Conservation (phyloP, 257 asterid genomes). For the Oldenlandia corymbosa region DNA sequence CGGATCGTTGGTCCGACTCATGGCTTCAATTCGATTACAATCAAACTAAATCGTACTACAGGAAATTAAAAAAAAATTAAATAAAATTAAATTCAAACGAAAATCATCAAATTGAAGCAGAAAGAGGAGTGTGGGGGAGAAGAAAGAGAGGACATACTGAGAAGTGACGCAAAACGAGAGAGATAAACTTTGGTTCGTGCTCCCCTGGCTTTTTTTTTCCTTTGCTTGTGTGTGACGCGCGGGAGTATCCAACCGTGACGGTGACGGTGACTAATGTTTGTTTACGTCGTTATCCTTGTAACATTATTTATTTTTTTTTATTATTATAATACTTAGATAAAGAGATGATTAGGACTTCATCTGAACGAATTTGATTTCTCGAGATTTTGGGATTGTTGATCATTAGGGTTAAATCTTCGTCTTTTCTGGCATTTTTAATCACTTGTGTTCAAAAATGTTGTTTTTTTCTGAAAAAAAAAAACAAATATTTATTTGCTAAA, state of each 20-base stretch:
- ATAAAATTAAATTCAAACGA: background rate
- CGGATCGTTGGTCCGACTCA: slow-evolving; percentile 83
- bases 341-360: too few species aligned
- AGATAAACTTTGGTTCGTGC: too few species aligned
- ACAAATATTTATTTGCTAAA: too few species aligned
- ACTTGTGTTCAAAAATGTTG: too few species aligned
- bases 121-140: background rate
- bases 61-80: background rate
- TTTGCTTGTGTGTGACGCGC: slow-evolving; percentile 20
- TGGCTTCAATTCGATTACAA: background rate
- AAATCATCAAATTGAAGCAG: background rate
- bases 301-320: too few species aligned
- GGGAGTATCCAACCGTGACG: slow-evolving; percentile 13
- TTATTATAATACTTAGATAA: too few species aligned
- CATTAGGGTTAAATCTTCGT: too few species aligned
- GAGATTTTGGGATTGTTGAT: too few species aligned
- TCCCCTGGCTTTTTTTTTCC: background rate
- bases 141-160: background rate
- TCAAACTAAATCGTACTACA: background rate
- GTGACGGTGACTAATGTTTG: background rate
- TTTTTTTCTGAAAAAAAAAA: too few species aligned
- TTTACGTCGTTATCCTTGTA: too few species aligned
- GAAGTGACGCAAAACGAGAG: background rate
- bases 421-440: too few species aligned
- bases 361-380: too few species aligned